A percentile compares a stretch with the other conserved stretches of the same genome.
These are phyloP conservation scores for Aspergillus costaricaensis DNA, from an alignment of 2,329 filamentous ascomycete genomes.

Conservation along the genomic window DNA sequence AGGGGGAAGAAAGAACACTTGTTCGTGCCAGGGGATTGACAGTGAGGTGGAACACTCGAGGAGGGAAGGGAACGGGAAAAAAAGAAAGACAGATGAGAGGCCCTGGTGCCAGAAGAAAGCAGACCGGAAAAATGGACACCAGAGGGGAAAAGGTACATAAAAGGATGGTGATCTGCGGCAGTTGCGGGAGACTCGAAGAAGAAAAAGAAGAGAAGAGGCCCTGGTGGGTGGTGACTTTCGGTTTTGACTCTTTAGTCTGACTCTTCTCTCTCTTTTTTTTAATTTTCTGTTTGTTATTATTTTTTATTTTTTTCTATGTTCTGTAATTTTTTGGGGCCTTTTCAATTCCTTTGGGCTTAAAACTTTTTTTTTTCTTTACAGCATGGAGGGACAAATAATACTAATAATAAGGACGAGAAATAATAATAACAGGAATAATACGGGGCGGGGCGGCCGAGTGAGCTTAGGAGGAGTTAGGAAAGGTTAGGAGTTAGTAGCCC, in stretches of 20 bases:
- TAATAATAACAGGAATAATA: conserved; percentile 16
- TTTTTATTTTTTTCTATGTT: not conserved
- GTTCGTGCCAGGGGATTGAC: not conserved
- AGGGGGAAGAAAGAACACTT: not conserved
- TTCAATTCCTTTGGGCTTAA: not conserved
- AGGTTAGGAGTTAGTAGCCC: conserved; percentile 14
- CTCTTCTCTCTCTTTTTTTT: conserved; percentile 3
- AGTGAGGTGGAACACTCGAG: not conserved
- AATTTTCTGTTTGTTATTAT: not conserved
- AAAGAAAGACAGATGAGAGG: not conserved
- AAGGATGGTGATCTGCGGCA: conserved; percentile 24
- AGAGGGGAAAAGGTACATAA: conserved; percentile 15
- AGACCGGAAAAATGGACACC: conserved; percentile 6
- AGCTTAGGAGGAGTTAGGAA: conserved; percentile 14
- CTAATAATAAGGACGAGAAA: conserved; percentile 7
- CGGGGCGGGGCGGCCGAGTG: conserved; percentile 18
- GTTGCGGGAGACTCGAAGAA: conserved; percentile 5
- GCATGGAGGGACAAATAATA: conserved; percentile 11
- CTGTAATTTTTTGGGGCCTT: conserved; percentile 1
- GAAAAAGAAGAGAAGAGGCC: not conserved
- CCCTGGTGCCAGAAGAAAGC: not conserved
- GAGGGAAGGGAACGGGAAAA: not conserved
- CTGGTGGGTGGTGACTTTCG: conserved; percentile 1
- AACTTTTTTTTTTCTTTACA: conserved; percentile 3
- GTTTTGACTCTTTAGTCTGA: conserved; percentile 6